Evolutionary conservation across 768 basidiomycete genomes (phyloP), one percentile per base, ranked within the genome.

Genomic region (Punctularia strigosozonata): DNA sequence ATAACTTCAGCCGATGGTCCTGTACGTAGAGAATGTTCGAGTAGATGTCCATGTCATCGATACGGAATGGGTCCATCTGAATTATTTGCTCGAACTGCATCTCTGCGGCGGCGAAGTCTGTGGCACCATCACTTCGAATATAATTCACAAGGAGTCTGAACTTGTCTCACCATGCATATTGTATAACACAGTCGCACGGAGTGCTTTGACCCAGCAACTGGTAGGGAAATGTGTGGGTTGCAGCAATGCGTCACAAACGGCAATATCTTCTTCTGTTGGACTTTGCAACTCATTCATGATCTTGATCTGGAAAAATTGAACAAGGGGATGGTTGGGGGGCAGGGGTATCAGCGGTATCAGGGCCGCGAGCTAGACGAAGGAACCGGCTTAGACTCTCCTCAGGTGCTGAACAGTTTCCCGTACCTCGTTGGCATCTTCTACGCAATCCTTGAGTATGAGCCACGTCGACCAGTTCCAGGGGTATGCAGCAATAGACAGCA

Each of bases 381-480:
- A n/a, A n/a, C n/a, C n/a, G n/a, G n/a, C n/a, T n/a, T n/a, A n/a
- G n/a, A n/a, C n/a, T n/a, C n/a, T n/a, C n/a, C n/a, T n/a, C n/a
- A n/a, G n/a, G n/a, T n/a, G 34, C 33, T 45, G 48, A 25, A 49
- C 40, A 35, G 32, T 2, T 37, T 23, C 15, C 47, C 55, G 25
- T 39, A 91, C 91, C 78, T 94, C 88, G 61, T 90, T 86, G 13
- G 76, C 77, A 45, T 90, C 87, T 12, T 75, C 73, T 23, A 91
- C 69, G 52, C 85, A 84, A 38, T 75, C 76, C 3, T 73, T 71
- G n/a, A 98, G 65, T 31, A 89, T 68, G 6, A 72, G 62, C 91
- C 91, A 98, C n/a, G 77, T 65, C 20, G 85, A 83, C 91, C 92
- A 98, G 53, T 97, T 97, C 79, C 87, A 97, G 10, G 85, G 81